Base-by-base conservation (phyloP, 805 yeast species). In the Metschnikowia amazonensis region DNA sequence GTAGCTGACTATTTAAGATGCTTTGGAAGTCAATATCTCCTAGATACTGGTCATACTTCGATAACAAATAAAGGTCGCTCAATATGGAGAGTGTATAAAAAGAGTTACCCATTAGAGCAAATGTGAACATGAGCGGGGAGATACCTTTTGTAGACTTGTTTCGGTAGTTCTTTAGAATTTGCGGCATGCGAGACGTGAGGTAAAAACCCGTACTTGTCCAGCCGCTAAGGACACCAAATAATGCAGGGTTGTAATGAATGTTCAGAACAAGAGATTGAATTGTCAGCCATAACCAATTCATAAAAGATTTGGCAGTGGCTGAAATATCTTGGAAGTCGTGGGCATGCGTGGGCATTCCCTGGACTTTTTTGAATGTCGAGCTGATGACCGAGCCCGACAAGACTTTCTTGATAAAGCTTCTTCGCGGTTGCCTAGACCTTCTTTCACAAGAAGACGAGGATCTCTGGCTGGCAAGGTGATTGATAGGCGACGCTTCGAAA, bases 61-160 rank as follows among this genome's bases (percentile, higher is more conserved):
- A 47, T 23, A 63, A 41, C n/a, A 66, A 45, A 36, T 51, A 62
- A 39, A 68, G 57, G 41, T 67, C 71, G 14, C 58, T 41, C n/a
- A 56, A 44, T 9, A 69, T 58, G 5, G 72, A 67, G 5, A 64
- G 48, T 25, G 67, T 60, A 51, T 70, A 69, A 43, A 67, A 62
- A 5, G 55, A 38, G 50, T 68, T 69, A 2, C 73, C 73, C 16
- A 63, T 31, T 61, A 69, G 57, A 18, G 72, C 70, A 48, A 66
- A 62, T 2, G 68, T 14, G 43, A 70, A 66, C 27, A 69, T 56
- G 34, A 53, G 63, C 2, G 65, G 60, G 14, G 72, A 63, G 10
- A 69, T 56, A 0, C 74, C 74, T 37, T 59, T 43, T 4, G 73
- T 68, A 11, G 72, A 63, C 39, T 61, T 58, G 20, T 47, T 45